Evolutionary conservation across 768 basidiomycete species (phyloP).

Genomic region (Boletellus emodensis): DNA sequence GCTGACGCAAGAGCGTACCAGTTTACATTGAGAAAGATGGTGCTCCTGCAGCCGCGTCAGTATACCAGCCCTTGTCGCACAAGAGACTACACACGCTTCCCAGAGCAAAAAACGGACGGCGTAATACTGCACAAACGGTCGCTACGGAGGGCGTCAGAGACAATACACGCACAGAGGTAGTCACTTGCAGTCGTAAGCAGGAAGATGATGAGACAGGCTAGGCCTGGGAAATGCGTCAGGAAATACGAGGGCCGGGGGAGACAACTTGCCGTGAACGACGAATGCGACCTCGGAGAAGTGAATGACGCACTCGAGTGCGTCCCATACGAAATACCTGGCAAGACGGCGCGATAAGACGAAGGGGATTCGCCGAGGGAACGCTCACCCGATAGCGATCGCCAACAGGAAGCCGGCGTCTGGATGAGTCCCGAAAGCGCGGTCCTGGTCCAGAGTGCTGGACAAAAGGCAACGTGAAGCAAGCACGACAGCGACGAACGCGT

Average conservation of each 20-base stretch:
- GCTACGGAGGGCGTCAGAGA: slow-evolving; percentile 34
- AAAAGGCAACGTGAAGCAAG: slow-evolving; percentile 54
- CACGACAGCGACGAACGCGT: slow-evolving; percentile 64
- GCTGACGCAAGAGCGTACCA: slow-evolving; percentile 47
- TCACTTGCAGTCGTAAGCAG: slow-evolving; percentile 63
- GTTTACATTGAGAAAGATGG: slow-evolving; percentile 84
- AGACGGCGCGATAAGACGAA: background rate
- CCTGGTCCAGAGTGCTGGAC: slow-evolving; percentile 43
- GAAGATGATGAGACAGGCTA: slow-evolving; percentile 64
- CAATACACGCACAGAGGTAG: background rate
- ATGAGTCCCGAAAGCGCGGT: slow-evolving; percentile 78
- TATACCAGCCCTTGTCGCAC: background rate
- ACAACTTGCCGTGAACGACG: slow-evolving; percentile 61
- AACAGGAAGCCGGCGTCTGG: slow-evolving; percentile 50
- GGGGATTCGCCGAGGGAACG: slow-evolving; percentile 10
- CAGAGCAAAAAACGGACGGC: slow-evolving; percentile 74
- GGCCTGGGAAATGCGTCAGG: slow-evolving; percentile 35
- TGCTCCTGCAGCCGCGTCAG: slow-evolving; percentile 47
- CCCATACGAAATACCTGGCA: slow-evolving; percentile 79
- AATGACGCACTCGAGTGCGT: slow-evolving; percentile 63
- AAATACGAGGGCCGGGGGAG: background rate
- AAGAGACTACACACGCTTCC: slow-evolving; percentile 56
- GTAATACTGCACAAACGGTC: slow-evolving; percentile 77
- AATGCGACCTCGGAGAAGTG: slow-evolving; percentile 73
- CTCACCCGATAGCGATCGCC: slow-evolving; percentile 69